phyloP scores from a whole-genome alignment of 2,329 filamentous ascomycete species.

The Helotiales sp. region DNA sequence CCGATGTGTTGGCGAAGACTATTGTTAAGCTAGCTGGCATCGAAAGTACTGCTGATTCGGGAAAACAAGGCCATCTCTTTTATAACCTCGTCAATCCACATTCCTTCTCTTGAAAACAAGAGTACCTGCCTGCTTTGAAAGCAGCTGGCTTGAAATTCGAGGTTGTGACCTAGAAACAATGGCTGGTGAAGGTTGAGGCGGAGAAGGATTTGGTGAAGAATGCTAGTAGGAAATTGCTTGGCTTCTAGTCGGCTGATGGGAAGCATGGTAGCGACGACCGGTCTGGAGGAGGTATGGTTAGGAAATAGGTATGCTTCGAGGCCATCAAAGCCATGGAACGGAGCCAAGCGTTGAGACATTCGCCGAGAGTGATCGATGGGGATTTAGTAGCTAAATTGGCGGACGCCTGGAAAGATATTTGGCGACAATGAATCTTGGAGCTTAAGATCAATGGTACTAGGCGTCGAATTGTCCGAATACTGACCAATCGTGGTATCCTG shows the following conservation, averaged over 20 bases:
- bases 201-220: slow-evolving; percentile 43
- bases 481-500: not conserved
- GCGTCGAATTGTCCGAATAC: not conserved
- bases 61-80: slow-evolving; percentile 34
- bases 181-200: slow-evolving; percentile 44
- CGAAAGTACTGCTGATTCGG: not conserved
- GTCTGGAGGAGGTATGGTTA: not conserved
- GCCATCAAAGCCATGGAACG: not conserved
- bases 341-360: slow-evolving; percentile 1
- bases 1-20: slow-evolving; percentile 43
- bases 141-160: slow-evolving; percentile 46
- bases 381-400: slow-evolving; percentile 3
- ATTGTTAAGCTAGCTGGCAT: slow-evolving; percentile 41
- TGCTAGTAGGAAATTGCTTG: slow-evolving; percentile 52
- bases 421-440: not conserved
- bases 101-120: slow-evolving; percentile 46
- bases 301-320: slow-evolving; percentile 4
- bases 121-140: slow-evolving; percentile 51
- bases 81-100: slow-evolving; percentile 54
- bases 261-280: not conserved
- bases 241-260: slow-evolving; percentile 38
- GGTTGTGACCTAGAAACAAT: slow-evolving; percentile 43
- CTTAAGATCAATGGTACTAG: not conserved
- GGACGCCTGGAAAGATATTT: slow-evolving; percentile 5
- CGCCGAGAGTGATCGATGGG: slow-evolving; percentile 1